These are phyloP conservation scores for Fraxinus dipetala DNA, from an alignment of 305 asterid genomes.

Conservation along the genomic window DNA sequence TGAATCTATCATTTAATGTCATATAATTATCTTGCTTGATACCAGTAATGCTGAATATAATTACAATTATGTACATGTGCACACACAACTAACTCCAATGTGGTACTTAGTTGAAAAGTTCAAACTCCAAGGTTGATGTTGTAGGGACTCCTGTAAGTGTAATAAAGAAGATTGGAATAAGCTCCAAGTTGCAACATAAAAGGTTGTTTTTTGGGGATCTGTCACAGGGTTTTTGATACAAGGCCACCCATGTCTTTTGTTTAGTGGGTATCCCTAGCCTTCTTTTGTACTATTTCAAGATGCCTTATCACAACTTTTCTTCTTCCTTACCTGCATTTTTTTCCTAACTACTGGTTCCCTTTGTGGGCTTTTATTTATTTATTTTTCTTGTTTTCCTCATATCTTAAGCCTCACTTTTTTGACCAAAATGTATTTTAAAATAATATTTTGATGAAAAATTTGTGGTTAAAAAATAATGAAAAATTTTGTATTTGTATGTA, in stretches of 20 bases:
- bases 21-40: not conserved
- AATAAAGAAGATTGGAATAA: not conserved
- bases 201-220: constrained; percentile 18
- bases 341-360: not conserved
- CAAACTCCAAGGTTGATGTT: constrained; percentile 22
- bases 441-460: too few relatives aligned
- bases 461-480: too few relatives aligned
- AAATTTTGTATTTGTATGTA: too few relatives aligned
- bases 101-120: not conserved
- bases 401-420: not conserved
- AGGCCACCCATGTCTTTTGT: not conserved
- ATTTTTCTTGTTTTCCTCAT: not conserved
- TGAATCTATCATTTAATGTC: not conserved
- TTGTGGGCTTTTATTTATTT: constrained; percentile 10
- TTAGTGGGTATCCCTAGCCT: constrained; percentile 19
- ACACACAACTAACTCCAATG: not conserved
- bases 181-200: not conserved
- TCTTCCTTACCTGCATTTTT: not conserved
- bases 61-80: not conserved
- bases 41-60: not conserved
- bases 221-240: not conserved
- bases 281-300: constrained; percentile 15
- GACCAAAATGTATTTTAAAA: not conserved
- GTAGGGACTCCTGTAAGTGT: constrained; percentile 15
- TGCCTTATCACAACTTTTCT: constrained; percentile 16